phyloP scores from a whole-genome alignment of 2,329 filamentous ascomycete genomes.

The Colletotrichum lentis region DNA sequence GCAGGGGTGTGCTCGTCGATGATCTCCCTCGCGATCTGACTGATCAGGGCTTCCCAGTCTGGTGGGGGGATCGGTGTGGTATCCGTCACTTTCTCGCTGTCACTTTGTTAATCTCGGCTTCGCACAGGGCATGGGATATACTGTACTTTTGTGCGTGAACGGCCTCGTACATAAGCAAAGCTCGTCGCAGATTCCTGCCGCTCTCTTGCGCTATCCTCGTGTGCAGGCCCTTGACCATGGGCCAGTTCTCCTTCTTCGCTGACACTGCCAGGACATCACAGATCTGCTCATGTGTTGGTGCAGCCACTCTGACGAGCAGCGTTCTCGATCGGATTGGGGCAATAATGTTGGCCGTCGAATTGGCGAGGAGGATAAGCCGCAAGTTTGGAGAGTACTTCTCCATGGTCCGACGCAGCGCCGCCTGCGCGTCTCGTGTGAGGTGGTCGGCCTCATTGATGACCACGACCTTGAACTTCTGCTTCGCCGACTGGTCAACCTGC shows the following conservation, averaged over 20 bases:
- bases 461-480: conserved; percentile 96
- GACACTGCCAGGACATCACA: conserved; percentile 75
- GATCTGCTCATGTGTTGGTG: conserved; percentile 86
- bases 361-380: conserved; percentile 88
- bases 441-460: conserved; percentile 99
- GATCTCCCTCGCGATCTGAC: conserved; percentile 90
- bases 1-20: conserved; percentile 91
- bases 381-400: conserved; percentile 98
- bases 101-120: conserved; percentile 43
- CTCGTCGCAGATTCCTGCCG: conserved; percentile 86
- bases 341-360: conserved; percentile 98
- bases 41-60: conserved; percentile 94
- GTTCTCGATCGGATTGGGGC: conserved; percentile 96
- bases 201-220: conserved; percentile 88
- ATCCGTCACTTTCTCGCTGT: conserved; percentile 88
- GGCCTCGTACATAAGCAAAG: conserved; percentile 95
- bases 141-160: conserved; percentile 95
- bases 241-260: conserved; percentile 84
- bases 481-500: conserved; percentile 92
- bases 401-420: conserved; percentile 94
- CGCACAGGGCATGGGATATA: neutral
- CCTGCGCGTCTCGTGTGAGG: conserved; percentile 91
- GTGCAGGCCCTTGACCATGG: conserved; percentile 77
- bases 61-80: conserved; percentile 90
- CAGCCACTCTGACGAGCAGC: conserved; percentile 88